phyloP scores from a whole-genome alignment of 441 rosid species.

The Adansonia rubrostipa region DNA sequence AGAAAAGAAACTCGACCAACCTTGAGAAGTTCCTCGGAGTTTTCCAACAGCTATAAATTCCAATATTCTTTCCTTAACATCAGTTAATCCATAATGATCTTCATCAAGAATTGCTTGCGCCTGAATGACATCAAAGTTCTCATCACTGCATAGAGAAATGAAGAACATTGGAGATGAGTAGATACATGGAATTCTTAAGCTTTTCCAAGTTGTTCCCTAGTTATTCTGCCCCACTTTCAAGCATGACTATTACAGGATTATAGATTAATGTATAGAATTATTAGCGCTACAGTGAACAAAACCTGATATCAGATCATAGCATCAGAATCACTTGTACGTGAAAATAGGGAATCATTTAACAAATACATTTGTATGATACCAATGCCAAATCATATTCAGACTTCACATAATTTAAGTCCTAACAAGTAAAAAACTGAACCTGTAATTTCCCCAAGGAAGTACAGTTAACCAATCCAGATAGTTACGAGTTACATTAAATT shows the following conservation, averaged over 20 bases:
- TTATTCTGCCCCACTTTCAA: conserved; percentile 3
- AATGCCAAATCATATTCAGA: conserved; percentile 1
- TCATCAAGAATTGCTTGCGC: conserved; percentile 90
- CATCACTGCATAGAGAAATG: conserved; percentile 63
- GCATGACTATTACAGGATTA: conserved; percentile 5
- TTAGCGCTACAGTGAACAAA: background rate
- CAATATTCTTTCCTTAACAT: conserved; percentile 94
- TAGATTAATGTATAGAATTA: background rate
- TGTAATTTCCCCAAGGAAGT: conserved; percentile 91
- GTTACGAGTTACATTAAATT: conserved; percentile 89
- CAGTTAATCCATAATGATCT: conserved; percentile 90
- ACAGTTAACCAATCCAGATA: conserved; percentile 97
- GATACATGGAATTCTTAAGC: background rate
- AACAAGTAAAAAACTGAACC: conserved; percentile 48
- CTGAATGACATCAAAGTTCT: conserved; percentile 79
- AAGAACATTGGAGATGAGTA: conserved; percentile 2
- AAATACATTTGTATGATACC: conserved; percentile 5
- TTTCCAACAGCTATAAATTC: conserved; percentile 99
- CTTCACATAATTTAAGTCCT: background rate
- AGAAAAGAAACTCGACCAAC: conserved; percentile 43
- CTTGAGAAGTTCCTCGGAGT: conserved; percentile 97
- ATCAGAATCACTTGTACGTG: background rate
- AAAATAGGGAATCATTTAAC: background rate
- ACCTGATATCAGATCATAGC: background rate
- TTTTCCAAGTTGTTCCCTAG: background rate